phyloP scores from a whole-genome alignment of 2,329 filamentous ascomycete genomes.

The Beauveria sp. region DNA sequence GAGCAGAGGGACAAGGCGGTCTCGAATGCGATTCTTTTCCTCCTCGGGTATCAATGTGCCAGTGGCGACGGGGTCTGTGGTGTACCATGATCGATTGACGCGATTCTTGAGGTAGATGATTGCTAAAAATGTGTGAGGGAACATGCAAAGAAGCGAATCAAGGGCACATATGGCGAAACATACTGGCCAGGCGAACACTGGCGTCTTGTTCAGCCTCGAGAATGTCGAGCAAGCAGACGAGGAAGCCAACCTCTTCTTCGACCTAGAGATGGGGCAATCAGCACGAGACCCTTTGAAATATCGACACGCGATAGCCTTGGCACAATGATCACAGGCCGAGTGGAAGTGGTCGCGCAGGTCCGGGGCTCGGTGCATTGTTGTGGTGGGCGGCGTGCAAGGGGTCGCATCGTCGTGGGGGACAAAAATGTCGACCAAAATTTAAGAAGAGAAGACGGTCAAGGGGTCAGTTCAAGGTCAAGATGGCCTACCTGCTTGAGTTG shows the following conservation, averaged over 20 bases:
- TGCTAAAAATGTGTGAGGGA: conserved; percentile 43
- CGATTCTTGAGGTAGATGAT: conserved; percentile 98
- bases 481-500: conserved; percentile 70
- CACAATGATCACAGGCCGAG: background rate
- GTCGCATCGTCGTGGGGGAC: conserved; percentile 8
- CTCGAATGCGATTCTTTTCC: conserved; percentile 80
- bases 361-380: background rate
- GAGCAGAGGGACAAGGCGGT: conserved; percentile 82
- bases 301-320: background rate
- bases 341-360: background rate
- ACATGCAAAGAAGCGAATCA: conserved; percentile 4
- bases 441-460: conserved; percentile 8
- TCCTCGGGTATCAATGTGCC: conserved; percentile 75
- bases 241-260: conserved; percentile 83
- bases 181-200: conserved; percentile 83
- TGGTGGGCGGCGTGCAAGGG: background rate
- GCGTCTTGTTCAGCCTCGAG: conserved; percentile 81
- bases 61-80: conserved; percentile 64
- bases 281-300: background rate
- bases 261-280: conserved; percentile 46
- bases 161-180: conserved; percentile 26
- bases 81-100: conserved; percentile 85
- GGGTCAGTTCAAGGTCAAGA: background rate
- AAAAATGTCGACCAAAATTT: background rate
- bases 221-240: conserved; percentile 83